Evolutionary conservation across 2,329 filamentous ascomycete species (phyloP).

Genomic region (Simplicillium aogashimaense): DNA sequence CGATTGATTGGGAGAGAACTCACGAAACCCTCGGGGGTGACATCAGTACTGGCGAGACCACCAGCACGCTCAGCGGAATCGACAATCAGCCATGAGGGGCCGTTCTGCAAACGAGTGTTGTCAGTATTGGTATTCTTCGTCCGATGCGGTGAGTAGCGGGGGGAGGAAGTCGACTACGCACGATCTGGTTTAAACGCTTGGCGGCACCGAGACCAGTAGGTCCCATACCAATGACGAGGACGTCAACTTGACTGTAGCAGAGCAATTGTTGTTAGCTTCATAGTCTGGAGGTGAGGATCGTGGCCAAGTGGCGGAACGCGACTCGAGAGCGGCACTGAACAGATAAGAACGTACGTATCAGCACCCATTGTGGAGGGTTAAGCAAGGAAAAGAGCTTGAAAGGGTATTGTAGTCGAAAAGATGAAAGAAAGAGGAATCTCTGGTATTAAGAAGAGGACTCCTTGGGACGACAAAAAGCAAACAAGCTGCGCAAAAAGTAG

Average conservation of each 20-base stretch:
- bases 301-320: too few species aligned
- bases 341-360: conserved; percentile 23
- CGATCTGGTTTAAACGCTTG: conserved; percentile 94
- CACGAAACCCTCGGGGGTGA: conserved; percentile 87
- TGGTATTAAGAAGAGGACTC: too few species aligned
- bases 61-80: conserved; percentile 79
- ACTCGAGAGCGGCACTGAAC: too few species aligned
- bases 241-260: conserved; percentile 63
- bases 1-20: conserved; percentile 30
- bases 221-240: conserved; percentile 87
- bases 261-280: too few species aligned
- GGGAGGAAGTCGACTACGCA: conserved; percentile 36
- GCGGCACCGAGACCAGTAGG: conserved; percentile 89
- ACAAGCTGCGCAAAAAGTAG: too few species aligned
- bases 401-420: neutral
- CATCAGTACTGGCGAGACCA: conserved; percentile 82
- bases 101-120: conserved; percentile 44
- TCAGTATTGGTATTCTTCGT: conserved; percentile 3
- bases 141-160: conserved; percentile 6
- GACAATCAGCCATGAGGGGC: conserved; percentile 81
- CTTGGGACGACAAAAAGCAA: too few species aligned
- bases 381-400: neutral
- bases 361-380: conserved; percentile 25
- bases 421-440: conserved; percentile 6
- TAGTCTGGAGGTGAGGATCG: conserved; percentile 1